Base-by-base conservation (phyloP, 257 asterid genomes). In the Salvia hispanica region DNA sequence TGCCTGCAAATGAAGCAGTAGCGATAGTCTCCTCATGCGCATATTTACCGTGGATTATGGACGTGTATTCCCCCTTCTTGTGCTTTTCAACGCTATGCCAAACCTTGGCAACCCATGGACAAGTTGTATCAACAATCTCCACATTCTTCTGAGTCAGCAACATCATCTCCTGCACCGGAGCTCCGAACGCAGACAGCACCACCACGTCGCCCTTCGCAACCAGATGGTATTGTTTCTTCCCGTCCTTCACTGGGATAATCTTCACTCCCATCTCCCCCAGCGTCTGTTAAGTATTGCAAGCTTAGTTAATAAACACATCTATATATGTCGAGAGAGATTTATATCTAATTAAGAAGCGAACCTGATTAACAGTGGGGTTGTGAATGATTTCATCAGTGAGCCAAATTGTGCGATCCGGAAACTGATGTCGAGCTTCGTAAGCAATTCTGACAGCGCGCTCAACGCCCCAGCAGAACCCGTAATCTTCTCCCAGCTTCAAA, bases 1-100 rank as follows among this genome's bases (percentile, higher is more conserved):
- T 90, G 71, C 95, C 96, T 15, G 99, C 97, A 80, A 93, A 93
- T 71, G 99, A 93, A 62, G 99, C 95, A 70, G 99, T 93, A 14
- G 99, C 99, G 40, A 88, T 76, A 51, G 99, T 93, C 85, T 93
- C 99, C 77, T 93, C 95, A 31, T 93, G 99, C 63, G 81, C 52
- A 75, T 85, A 81, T 85, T 86, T 93, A 43, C 99, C 99, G 56
- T 93, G 99, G 76, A 93, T 93, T 46, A 93, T 81, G 10, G 97
- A 93, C 15, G 99, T 83, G 68, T 88, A 84, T 40, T 90, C 99
- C 64, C 95, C 97, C 77, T 87, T 90, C 86, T 90, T 94, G 87
- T 94, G 99, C 81, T 85, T 94, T 58, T 94, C 97, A 75, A 94
- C 99, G 0, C 74, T 55, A 79, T 79, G 89, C 97, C 99, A 94